phyloP scores from a whole-genome alignment of 768 basidiomycete genomes.

The Suillus luteus region DNA sequence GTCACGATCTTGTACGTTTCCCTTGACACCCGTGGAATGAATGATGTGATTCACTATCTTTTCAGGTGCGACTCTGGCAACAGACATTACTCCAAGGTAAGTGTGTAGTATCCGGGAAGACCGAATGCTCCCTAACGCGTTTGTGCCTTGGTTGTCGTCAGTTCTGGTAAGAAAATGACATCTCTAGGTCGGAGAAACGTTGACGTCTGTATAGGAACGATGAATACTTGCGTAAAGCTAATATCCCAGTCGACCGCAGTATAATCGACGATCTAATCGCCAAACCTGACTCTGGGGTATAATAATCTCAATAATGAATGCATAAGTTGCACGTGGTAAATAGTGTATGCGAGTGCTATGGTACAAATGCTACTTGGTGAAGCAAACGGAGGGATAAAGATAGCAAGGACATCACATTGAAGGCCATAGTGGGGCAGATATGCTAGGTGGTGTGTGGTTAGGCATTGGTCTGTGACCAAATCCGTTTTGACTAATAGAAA shows the following conservation, averaged over 20 bases:
- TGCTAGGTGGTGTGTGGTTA: conserved; percentile 24
- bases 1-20: conserved; percentile 81
- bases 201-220: conserved; percentile 46
- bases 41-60: not conserved
- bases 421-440: conserved; percentile 27
- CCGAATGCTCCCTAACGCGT: not conserved
- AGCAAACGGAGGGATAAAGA: conserved; percentile 10
- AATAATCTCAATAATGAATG: conserved; percentile 12
- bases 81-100: conserved; percentile 87
- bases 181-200: not conserved
- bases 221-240: conserved; percentile 44
- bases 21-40: not conserved
- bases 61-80: conserved; percentile 85
- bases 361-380: conserved; percentile 28
- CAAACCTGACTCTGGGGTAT: conserved; percentile 15
- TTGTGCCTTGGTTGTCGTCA: conserved; percentile 18
- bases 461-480: conserved; percentile 19
- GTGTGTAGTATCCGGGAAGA: conserved; percentile 5
- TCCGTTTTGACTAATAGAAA: conserved; percentile 23
- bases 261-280: conserved; percentile 44
- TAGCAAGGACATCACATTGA: conserved; percentile 16
- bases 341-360: conserved; percentile 27
- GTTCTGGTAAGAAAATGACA: conserved; percentile 48
- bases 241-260: conserved; percentile 42
- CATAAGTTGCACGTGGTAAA: conserved; percentile 16